Percentiles rank a stretch among this genome's conserved stretches.
Conservation (phyloP, 306 rosid species). For the Crotalaria pallida region DNA sequence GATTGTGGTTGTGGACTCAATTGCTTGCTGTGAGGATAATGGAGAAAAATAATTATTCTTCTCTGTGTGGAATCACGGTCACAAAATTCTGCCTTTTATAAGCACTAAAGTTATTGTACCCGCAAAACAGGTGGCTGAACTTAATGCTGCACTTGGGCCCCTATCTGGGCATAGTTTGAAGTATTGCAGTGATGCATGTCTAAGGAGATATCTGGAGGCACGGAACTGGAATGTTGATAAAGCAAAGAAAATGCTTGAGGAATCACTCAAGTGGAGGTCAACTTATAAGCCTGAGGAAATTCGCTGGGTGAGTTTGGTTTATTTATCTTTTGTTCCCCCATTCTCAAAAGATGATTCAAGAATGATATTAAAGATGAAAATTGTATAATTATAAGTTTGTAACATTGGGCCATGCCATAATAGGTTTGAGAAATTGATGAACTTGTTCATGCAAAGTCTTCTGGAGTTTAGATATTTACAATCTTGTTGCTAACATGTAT, state of each 20-base stretch:
- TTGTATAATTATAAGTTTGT: not conserved
- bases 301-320: constrained; percentile 63
- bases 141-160: constrained; percentile 58
- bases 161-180: constrained; percentile 55
- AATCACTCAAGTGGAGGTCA: constrained; percentile 79
- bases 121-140: constrained; percentile 56
- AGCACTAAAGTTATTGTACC: not conserved
- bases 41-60: not conserved
- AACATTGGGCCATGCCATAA: not conserved
- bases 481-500: constrained; percentile 6
- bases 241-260: constrained; percentile 80
- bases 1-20: no score
- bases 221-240: constrained; percentile 77
- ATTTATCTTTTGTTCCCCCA: not conserved
- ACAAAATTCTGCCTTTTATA: not conserved
- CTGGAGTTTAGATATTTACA: not conserved
- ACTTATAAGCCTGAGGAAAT: constrained; percentile 83
- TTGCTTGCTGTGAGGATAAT: not conserved
- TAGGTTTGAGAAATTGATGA: not conserved
- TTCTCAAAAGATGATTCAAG: not conserved
- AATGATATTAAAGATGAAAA: not conserved
- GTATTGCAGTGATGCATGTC: constrained; percentile 71
- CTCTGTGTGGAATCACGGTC: not conserved
- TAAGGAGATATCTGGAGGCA: constrained; percentile 77
- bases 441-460: not conserved